Evolutionary conservation across 768 basidiomycete species (phyloP).

Genomic region (Kwoniella mangroviensis): DNA sequence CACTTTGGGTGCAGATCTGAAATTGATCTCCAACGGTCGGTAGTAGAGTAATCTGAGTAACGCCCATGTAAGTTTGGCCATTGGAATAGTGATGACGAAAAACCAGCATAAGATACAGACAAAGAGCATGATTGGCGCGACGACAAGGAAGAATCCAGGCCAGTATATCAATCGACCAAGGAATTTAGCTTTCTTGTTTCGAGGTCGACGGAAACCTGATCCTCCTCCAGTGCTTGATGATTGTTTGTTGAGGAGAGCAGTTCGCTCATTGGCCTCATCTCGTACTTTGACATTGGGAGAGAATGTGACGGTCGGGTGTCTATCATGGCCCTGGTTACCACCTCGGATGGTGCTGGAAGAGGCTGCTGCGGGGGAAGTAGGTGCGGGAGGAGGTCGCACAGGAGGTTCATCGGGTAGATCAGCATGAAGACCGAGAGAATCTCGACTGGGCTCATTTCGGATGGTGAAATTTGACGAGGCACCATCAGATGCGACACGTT

Average conservation of each 20-base stretch:
- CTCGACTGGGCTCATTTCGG: conserved; percentile 12
- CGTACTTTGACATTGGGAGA: conserved; percentile 41
- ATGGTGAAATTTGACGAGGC: conserved; percentile 38
- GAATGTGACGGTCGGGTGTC: conserved; percentile 57
- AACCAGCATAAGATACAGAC: conserved; percentile 93
- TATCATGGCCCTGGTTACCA: conserved; percentile 10
- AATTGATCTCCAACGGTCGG: conserved; percentile 83
- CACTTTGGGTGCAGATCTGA: conserved; percentile 79
- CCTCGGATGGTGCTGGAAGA: conserved; percentile 34
- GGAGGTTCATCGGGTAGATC: conserved; percentile 55
- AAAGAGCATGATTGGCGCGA: conserved; percentile 85
- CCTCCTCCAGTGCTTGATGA: conserved; percentile 1
- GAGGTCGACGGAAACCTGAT: conserved; percentile 43
- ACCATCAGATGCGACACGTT: conserved; percentile 40
- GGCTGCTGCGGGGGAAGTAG: conserved; percentile 4
- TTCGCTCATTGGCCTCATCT: conserved; percentile 33
- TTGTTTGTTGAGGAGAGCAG: conserved; percentile 34
- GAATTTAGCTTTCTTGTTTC: conserved; percentile 44
- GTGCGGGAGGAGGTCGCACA: conserved; percentile 9
- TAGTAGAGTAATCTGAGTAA: conserved; percentile 78
- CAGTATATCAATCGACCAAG: conserved; percentile 82
- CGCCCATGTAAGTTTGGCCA: conserved; percentile 98
- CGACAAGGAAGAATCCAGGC: conserved; percentile 72
- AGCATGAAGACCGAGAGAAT: conserved; percentile 10
- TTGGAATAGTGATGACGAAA: conserved; percentile 92